These are phyloP conservation scores for Candida sanyiensis DNA, from an alignment of 805 yeast genomes.

Conservation along the genomic window DNA sequence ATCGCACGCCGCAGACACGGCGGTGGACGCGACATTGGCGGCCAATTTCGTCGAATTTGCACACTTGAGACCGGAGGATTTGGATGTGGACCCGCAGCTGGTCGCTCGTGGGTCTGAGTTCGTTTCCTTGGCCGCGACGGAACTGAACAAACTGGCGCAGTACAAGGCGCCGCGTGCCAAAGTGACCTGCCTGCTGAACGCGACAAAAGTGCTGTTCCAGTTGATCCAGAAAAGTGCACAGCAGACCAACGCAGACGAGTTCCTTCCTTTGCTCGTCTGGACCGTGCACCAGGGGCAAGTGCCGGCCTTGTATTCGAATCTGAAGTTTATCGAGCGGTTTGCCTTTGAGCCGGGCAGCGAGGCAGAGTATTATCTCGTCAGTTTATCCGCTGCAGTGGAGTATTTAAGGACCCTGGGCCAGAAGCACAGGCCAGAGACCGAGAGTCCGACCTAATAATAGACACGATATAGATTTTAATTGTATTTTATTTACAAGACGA, in stretches of 20 bases:
- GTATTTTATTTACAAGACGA: not conserved
- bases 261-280: conserved; percentile 82
- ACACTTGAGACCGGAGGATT: conserved; percentile 60
- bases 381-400: conserved; percentile 83
- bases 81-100: conserved; percentile 62
- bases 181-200: conserved; percentile 81
- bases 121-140: conserved; percentile 62
- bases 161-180: conserved; percentile 95
- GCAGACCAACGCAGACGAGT: conserved; percentile 85
- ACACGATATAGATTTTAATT: too few species aligned
- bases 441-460: too few species aligned
- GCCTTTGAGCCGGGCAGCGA: conserved; percentile 79
- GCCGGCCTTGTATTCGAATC: conserved; percentile 62
- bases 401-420: conserved; percentile 55
- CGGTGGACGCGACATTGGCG: conserved; percentile 48
- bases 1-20: conserved; percentile 58
- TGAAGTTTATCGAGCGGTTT: conserved; percentile 80
- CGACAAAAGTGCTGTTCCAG: conserved; percentile 90
- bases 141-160: conserved; percentile 69
- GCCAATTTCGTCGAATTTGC: conserved; percentile 54
- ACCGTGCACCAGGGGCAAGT: conserved; percentile 70
- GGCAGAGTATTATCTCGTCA: conserved; percentile 83
- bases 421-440: not conserved
- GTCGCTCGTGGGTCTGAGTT: conserved; percentile 47
- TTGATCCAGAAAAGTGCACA: conserved; percentile 60